Base-by-base conservation (phyloP, 164 flowering plant genomes). In the Kalanchoe fedtschenkoi region DNA sequence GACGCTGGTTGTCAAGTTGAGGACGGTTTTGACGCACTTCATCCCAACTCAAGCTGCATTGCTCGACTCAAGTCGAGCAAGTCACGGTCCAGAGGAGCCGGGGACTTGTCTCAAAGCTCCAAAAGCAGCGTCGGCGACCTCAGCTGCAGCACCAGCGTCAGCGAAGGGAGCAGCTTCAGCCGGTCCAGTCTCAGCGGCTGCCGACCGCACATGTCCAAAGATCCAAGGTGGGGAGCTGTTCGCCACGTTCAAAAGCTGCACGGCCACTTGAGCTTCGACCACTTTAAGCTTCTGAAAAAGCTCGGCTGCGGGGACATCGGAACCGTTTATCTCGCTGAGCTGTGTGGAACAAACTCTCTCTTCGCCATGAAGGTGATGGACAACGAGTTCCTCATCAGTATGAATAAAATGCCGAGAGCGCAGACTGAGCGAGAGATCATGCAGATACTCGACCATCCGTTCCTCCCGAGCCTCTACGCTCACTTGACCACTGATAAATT, bases 251-350 rank as follows among this genome's bases (percentile, higher is more conserved):
- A 78, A 67, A 77, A 70, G 76, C 80, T 78, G 64, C 80, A 89
- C 64, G 86, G 84, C 16, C 67, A 61, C 69, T 53, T 91, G 54
- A 71, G 81, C 61, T 57, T 84, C 70, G 79, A 68, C 62, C 80
- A 85, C 65, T 91, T 89, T 62, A 91, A 84, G 74, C 70, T 92
- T 58, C 70, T 83, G 37, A 89, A 73, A 76, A 81, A 76, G 75
- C 81, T 92, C 58, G 98, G 98, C 41, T 78, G 81, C 73, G 98
- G 98, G 66, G 98, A 91, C 69, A 83, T 91, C 70, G 97, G 92
- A 17, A 83, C 76, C 44, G 92, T 89, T 44, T 85, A 91, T 74
- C 90, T 91, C 62, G 82, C 91, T 4, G 88, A 91, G 78, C 73
- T 91, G 39, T 73, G 39, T 53, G 80, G 86, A 19, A 74, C 91